These are phyloP conservation scores for Ophiocordyceps camponoti-saundersi DNA, from an alignment of 2,329 filamentous ascomycete genomes.

Conservation along the genomic window DNA sequence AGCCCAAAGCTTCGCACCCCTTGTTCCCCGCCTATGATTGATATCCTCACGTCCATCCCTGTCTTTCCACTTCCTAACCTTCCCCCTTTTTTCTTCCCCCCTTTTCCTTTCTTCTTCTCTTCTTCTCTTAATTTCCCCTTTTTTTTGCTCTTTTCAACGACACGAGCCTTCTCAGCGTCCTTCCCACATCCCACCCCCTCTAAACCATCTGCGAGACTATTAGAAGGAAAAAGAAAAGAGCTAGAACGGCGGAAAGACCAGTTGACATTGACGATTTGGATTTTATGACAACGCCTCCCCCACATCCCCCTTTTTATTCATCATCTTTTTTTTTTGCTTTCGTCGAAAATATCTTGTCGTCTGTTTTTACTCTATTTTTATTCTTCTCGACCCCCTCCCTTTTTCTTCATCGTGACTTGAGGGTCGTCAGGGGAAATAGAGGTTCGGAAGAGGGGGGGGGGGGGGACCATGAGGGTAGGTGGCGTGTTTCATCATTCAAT, in stretches of 20 bases:
- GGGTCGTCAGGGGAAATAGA: no score
- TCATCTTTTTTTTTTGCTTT: not conserved
- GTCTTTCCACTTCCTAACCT: no score
- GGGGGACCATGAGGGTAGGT: not conserved
- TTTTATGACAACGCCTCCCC: constrained; percentile 4
- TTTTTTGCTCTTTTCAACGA: not conserved
- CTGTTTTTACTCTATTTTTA: not conserved
- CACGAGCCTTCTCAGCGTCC: not conserved
- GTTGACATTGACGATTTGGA: constrained; percentile 5
- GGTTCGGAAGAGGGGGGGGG: not conserved
- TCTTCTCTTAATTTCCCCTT: not conserved
- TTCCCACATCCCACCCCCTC: not conserved
- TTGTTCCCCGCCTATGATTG: not conserved
- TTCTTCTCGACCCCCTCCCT: not conserved
- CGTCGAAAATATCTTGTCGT: no score
- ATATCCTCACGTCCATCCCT: not conserved
- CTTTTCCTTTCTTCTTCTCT: not conserved
- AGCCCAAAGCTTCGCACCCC: not conserved
- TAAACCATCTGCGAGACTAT: not conserved
- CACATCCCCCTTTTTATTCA: not conserved
- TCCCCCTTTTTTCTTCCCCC: no score
- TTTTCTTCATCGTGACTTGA: no score
- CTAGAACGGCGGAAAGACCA: constrained; percentile 1
- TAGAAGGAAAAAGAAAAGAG: not conserved
- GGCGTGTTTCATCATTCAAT: not conserved